These are phyloP conservation scores for Potentilla sterilis DNA, from an alignment of 306 rosid genomes.

Conservation along the genomic window DNA sequence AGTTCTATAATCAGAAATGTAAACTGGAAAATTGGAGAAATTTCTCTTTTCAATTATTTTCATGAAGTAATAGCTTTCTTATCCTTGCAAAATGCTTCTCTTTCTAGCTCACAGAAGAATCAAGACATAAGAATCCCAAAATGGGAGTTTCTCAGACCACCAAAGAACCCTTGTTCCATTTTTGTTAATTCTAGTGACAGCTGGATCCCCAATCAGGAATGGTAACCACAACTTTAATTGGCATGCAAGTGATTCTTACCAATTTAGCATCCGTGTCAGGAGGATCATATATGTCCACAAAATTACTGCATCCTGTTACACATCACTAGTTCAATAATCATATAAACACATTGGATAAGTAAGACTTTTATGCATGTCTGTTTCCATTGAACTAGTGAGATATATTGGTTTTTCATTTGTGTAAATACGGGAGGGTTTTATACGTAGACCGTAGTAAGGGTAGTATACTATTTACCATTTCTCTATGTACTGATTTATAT, in stretches of 20 bases:
- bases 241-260: constrained; percentile 28
- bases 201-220: background rate
- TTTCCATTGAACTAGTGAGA: background rate
- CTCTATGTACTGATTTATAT: background rate
- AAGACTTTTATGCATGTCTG: background rate
- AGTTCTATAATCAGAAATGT: too few species aligned
- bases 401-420: background rate
- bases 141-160: background rate
- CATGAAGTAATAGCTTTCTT: background rate
- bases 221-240: background rate
- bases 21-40: too few species aligned
- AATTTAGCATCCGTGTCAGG: constrained; percentile 76
- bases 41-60: background rate
- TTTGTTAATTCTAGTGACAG: background rate
- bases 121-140: background rate
- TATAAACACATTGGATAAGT: background rate
- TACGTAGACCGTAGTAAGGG: background rate
- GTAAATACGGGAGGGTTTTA: background rate
- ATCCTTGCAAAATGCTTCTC: background rate
- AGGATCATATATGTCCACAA: constrained; percentile 68
- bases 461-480: background rate
- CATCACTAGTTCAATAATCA: constrained; percentile 10
- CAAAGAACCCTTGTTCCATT: background rate
- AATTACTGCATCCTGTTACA: constrained; percentile 68
- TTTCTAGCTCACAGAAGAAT: background rate